Evolutionary conservation across 2,329 filamentous ascomycete genomes (phyloP).

Genomic region (Verticillium longisporum): DNA sequence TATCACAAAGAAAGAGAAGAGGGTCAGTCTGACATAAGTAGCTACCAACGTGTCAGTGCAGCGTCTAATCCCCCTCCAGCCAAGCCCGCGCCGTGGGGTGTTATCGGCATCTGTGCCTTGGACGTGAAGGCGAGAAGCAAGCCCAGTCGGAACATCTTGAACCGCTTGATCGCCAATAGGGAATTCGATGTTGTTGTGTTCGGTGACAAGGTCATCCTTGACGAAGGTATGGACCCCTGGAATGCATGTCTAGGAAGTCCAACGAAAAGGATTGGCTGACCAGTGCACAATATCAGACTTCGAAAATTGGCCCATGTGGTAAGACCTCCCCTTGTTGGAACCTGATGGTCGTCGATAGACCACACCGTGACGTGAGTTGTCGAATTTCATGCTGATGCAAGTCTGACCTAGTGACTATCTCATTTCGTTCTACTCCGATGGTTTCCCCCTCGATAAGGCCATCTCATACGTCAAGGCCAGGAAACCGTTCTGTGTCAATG

Average conservation of each 20-base stretch:
- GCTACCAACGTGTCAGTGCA: constrained; percentile 9
- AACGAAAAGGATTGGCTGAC: background rate
- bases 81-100: constrained; percentile 54
- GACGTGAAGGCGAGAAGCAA: constrained; percentile 96
- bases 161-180: constrained; percentile 78
- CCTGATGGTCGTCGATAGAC: background rate
- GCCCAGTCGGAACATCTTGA: constrained; percentile 92
- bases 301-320: constrained; percentile 92
- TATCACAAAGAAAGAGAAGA: constrained; percentile 52
- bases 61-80: constrained; percentile 25
- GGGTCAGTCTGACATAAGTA: constrained; percentile 22
- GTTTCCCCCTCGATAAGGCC: constrained; percentile 93
- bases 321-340: constrained; percentile 19
- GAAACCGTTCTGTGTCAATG: constrained; percentile 96
- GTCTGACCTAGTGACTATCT: constrained; percentile 64
- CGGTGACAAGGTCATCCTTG: constrained; percentile 96
- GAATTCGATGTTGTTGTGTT: constrained; percentile 98
- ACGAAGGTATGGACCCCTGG: constrained; percentile 56
- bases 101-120: constrained; percentile 90
- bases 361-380: background rate
- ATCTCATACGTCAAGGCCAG: constrained; percentile 90
- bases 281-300: constrained; percentile 47
- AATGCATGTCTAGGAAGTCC: background rate
- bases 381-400: background rate
- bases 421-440: constrained; percentile 97